A percentile compares a stretch with the other conserved stretches of the same genome.
These are phyloP conservation scores for Cryphonectria japonica DNA, from an alignment of 2,329 filamentous ascomycete species.

Conservation along the genomic window DNA sequence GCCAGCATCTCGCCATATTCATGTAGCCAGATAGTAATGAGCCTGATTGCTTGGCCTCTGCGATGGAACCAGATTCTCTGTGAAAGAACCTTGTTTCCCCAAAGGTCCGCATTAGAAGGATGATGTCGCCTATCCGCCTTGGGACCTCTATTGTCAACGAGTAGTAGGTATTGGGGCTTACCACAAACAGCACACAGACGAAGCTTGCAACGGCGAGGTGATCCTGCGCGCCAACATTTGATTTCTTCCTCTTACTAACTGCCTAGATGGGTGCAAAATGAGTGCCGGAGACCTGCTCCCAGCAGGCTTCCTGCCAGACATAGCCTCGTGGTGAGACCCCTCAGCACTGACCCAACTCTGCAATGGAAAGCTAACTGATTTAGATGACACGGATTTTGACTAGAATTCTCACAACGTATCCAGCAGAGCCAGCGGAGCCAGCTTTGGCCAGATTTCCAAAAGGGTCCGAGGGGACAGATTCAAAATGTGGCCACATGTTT, in stretches of 20 bases:
- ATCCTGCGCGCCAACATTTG: not conserved
- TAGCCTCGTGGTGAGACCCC: not conserved
- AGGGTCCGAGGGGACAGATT: not conserved
- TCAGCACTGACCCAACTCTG: not conserved
- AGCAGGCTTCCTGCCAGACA: not conserved
- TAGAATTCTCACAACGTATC: not conserved
- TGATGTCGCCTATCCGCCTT: not conserved
- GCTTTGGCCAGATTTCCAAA: not conserved
- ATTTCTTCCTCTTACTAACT: not conserved
- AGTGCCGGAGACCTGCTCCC: not conserved
- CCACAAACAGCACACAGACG: not conserved
- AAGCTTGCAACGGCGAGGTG: not conserved
- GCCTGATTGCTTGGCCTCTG: not conserved
- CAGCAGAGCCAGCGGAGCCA: not conserved
- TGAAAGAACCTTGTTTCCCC: not conserved
- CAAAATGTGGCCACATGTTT: not conserved
- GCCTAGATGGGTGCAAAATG: not conserved
- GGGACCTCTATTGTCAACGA: not conserved
- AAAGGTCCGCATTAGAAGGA: not conserved
- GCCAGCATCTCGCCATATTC: not conserved
- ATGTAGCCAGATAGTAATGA: not conserved
- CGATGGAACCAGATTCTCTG: too few relatives aligned
- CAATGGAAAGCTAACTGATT: not conserved
- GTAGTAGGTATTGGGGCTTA: not conserved
- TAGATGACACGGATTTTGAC: not conserved